phyloP scores from a whole-genome alignment of 208 protist species.

The Naegleria lovaniensis region DNA sequence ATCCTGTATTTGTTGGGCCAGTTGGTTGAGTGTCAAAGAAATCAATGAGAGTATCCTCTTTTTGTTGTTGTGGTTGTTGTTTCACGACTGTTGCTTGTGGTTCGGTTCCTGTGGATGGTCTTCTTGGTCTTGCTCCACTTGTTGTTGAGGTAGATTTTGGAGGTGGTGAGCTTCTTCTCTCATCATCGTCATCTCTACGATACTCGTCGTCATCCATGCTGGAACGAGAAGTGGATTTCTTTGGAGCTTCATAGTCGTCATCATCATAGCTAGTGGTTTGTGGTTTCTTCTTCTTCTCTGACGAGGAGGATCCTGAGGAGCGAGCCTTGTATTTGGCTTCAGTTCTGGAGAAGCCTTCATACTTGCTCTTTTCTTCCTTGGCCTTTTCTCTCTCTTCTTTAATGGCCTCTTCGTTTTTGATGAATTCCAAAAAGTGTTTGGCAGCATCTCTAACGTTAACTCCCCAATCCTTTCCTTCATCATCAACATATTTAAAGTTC shows the following conservation, averaged over 20 bases:
- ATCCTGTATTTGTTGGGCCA: background rate
- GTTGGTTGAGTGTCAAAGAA: background rate
- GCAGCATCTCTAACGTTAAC: background rate
- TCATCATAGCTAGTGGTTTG: background rate
- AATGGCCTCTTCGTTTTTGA: background rate
- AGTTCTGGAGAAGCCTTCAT: conserved; percentile 2
- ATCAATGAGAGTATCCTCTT: background rate
- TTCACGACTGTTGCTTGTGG: background rate
- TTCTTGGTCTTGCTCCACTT: background rate
- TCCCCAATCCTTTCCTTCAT: conserved; percentile 21
- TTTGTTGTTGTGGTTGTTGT: background rate
- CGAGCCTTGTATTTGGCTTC: background rate
- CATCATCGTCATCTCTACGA: background rate
- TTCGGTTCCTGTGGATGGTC: background rate
- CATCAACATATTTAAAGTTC: conserved; percentile 27
- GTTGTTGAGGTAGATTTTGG: background rate
- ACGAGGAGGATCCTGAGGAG: background rate
- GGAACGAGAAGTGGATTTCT: background rate
- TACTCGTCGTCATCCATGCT: background rate
- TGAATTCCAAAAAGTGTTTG: conserved; percentile 3
- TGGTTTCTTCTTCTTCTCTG: background rate
- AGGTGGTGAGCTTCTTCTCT: background rate
- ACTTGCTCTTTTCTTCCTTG: background rate
- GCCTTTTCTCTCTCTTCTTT: conserved; percentile 21
- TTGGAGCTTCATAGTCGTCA: conserved; percentile 4